Conservation (phyloP, 2,329 filamentous ascomycete species). For the Rhynchosporium secalis region DNA sequence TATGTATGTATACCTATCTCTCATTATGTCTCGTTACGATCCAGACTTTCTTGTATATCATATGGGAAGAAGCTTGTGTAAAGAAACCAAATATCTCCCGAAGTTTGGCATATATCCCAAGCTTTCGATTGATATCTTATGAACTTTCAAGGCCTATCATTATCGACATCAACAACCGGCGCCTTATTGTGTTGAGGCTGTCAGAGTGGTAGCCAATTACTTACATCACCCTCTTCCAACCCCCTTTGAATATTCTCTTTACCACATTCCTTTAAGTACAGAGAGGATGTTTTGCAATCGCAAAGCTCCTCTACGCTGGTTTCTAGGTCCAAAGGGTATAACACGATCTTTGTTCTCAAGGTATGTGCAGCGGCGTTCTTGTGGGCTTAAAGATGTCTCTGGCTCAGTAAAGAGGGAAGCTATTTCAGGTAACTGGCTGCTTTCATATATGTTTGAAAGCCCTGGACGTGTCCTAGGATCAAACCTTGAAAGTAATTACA, state of each 20-base stretch:
- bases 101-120: not conserved
- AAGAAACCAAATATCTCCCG: not conserved
- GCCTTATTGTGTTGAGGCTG: too few species aligned
- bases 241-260: not conserved
- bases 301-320: not conserved
- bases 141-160: too few species aligned
- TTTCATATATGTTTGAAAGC: too few species aligned
- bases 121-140: not conserved
- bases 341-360: not conserved
- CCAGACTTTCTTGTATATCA: slow-evolving; percentile 10
- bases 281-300: not conserved
- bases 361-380: not conserved
- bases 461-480: too few species aligned
- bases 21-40: slow-evolving; percentile 21
- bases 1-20: slow-evolving; percentile 16
- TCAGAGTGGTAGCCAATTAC: too few species aligned
- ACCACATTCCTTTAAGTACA: not conserved
- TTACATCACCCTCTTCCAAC: not conserved
- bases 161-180: too few species aligned
- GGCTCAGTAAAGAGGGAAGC: too few species aligned
- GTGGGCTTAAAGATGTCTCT: too few species aligned
- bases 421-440: too few species aligned
- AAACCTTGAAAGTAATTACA: too few species aligned
- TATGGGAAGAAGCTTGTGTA: not conserved
- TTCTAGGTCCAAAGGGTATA: too few species aligned